phyloP scores from a whole-genome alignment of 768 basidiomycete genomes.

The Neoboletus subvelutipes region DNA sequence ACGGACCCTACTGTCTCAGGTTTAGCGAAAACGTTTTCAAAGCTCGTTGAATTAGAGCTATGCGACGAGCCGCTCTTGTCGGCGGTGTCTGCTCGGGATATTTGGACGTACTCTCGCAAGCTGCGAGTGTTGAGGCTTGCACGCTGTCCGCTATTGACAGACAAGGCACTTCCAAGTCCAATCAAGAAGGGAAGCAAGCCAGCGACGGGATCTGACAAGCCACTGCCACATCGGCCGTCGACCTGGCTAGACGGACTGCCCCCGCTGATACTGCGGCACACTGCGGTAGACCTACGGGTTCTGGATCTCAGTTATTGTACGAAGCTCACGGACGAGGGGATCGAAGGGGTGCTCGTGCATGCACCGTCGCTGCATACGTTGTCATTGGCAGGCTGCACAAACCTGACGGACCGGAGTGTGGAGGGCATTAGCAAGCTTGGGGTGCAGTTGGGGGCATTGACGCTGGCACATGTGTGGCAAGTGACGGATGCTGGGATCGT shows the following conservation, averaged over 20 bases:
- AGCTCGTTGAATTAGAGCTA: slow-evolving; percentile 81
- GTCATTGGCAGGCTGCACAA: slow-evolving; percentile 72
- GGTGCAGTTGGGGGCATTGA: slow-evolving; percentile 73
- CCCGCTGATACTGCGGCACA: slow-evolving; percentile 60
- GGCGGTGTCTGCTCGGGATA: slow-evolving; percentile 66
- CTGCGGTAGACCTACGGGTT: slow-evolving; percentile 71
- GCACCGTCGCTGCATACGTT: slow-evolving; percentile 76
- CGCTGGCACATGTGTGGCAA: slow-evolving; percentile 74
- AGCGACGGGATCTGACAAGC: slow-evolving; percentile 41
- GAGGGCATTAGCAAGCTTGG: slow-evolving; percentile 70
- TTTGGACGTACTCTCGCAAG: slow-evolving; percentile 81
- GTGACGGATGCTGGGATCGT: slow-evolving; percentile 80
- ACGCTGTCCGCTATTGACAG: slow-evolving; percentile 73
- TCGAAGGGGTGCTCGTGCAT: slow-evolving; percentile 73
- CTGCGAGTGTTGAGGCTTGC: slow-evolving; percentile 75
- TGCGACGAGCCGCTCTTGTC: slow-evolving; percentile 68
- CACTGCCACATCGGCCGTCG: slow-evolving; percentile 52
- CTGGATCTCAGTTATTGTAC: slow-evolving; percentile 76
- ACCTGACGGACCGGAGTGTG: slow-evolving; percentile 71
- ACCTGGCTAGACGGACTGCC: slow-evolving; percentile 65
- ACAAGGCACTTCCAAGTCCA: slow-evolving; percentile 71
- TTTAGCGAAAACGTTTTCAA: slow-evolving; percentile 71
- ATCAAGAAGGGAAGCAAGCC: slow-evolving; percentile 35
- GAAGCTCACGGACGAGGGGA: slow-evolving; percentile 68
- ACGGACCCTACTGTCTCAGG: slow-evolving; percentile 61